phyloP scores from a whole-genome alignment of 2,329 filamentous ascomycete species.

The Fusarium coicis region DNA sequence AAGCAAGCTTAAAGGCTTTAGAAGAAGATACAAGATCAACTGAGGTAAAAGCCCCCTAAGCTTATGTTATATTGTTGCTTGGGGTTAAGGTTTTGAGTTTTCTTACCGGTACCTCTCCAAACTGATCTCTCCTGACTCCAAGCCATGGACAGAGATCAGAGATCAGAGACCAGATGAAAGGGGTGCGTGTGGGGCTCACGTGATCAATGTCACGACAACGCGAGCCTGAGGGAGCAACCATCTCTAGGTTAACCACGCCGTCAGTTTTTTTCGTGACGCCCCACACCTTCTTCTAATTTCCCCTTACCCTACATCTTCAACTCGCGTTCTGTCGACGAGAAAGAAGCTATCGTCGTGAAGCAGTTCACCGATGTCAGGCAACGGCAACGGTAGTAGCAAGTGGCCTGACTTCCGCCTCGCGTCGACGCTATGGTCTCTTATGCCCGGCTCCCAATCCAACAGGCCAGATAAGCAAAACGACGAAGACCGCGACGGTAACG shows the following conservation, averaged over 20 bases:
- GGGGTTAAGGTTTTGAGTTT: background rate
- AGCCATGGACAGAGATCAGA: background rate
- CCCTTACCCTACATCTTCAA: slow-evolving; percentile 42
- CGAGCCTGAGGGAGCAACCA: background rate
- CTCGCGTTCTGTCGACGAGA: slow-evolving; percentile 24
- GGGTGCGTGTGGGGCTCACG: slow-evolving; percentile 29
- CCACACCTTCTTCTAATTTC: slow-evolving; percentile 41
- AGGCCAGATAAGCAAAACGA: slow-evolving; percentile 38
- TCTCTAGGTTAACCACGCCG: slow-evolving; percentile 35
- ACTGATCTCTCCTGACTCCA: background rate
- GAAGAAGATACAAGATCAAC: background rate
- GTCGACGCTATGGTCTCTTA: slow-evolving; percentile 45
- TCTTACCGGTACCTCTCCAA: background rate
- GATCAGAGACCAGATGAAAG: background rate
- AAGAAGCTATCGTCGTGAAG: slow-evolving; percentile 31
- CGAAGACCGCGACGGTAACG: slow-evolving; percentile 29
- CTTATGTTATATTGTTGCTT: background rate
- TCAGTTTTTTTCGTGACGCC: slow-evolving; percentile 44
- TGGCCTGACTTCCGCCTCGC: slow-evolving; percentile 50
- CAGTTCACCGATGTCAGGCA: slow-evolving; percentile 45
- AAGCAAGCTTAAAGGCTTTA: background rate
- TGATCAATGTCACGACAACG: slow-evolving; percentile 22
- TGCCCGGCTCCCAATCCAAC: slow-evolving; percentile 44
- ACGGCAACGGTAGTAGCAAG: slow-evolving; percentile 40
- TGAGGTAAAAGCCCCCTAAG: background rate